phyloP scores from a whole-genome alignment of 371 early-diverging fungal genomes.

The Mortierella sp. region DNA sequence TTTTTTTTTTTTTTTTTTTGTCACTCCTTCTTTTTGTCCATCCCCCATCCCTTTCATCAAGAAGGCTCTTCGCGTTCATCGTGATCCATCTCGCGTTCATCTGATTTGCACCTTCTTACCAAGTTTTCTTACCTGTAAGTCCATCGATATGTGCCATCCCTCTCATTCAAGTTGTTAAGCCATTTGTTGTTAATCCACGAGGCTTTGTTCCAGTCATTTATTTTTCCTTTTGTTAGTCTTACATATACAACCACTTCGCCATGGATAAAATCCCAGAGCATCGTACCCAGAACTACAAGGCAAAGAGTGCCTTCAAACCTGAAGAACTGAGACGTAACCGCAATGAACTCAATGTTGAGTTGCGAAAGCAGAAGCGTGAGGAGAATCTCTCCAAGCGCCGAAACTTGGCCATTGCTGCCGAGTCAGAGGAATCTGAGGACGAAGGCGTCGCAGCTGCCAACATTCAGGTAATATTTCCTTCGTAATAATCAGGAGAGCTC shows the following conservation, averaged over 20 bases:
- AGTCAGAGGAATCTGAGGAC: constrained; percentile 85
- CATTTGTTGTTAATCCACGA: neutral
- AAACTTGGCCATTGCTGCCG: constrained; percentile 75
- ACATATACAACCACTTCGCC: neutral
- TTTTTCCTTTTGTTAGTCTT: constrained; percentile 2
- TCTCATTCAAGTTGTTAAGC: too few relatives aligned
- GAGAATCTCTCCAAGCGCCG: constrained; percentile 95
- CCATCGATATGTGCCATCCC: neutral
- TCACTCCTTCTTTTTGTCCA: neutral
- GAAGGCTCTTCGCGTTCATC: constrained; percentile 1
- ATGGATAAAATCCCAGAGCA: constrained; percentile 73
- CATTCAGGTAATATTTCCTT: constrained; percentile 61
- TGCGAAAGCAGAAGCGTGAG: constrained; percentile 97
- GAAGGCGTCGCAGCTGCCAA: constrained; percentile 69
- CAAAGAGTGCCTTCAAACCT: constrained; percentile 86
- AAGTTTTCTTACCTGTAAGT: constrained; percentile 8
- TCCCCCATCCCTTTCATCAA: constrained; percentile 1
- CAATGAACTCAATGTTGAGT: constrained; percentile 94
- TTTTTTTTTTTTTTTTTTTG: too few relatives aligned
- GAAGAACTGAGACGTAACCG: constrained; percentile 95
- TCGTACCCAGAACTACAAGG: constrained; percentile 85
- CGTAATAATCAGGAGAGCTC: neutral
- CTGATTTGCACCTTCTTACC: neutral
- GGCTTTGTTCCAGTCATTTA: neutral
- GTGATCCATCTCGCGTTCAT: constrained; percentile 24